Conservation (phyloP, 345 rosid species). For the Salix caprea region DNA sequence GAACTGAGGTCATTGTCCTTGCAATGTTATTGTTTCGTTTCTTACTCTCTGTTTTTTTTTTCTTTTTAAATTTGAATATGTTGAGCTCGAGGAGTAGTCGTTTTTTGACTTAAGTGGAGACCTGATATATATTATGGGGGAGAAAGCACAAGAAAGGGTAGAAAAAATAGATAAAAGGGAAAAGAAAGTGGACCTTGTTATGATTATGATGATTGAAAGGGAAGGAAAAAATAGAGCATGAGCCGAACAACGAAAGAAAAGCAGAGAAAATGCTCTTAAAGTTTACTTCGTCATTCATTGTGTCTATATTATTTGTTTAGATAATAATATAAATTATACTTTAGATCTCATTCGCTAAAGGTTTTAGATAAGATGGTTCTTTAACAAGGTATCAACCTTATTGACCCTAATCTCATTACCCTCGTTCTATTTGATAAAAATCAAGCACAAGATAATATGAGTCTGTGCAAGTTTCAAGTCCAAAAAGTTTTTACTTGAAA, state of each 20-base stretch:
- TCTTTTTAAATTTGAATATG: not conserved
- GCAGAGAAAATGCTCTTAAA: not conserved
- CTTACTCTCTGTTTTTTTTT: too few relatives aligned
- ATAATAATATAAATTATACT: too few relatives aligned
- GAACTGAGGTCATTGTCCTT: conserved; percentile 15
- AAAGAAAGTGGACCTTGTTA: conserved; percentile 6
- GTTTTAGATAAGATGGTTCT: rapidly evolving
- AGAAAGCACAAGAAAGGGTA: not conserved
- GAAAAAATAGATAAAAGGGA: not conserved
- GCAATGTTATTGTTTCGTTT: not conserved
- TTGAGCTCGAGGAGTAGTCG: not conserved
- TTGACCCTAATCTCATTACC: too few relatives aligned
- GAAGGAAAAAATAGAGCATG: conserved; percentile 12
- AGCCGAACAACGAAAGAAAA: not conserved
- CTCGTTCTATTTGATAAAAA: too few relatives aligned
- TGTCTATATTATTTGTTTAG: not conserved
- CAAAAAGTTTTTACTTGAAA: too few relatives aligned
- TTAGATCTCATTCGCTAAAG: rapidly evolving
- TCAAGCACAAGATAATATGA: too few relatives aligned
- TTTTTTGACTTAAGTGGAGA: not conserved
- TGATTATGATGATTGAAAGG: conserved; percentile 31
- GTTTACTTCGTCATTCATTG: not conserved
- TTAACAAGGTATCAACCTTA: too few relatives aligned
- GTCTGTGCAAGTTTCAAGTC: too few relatives aligned
- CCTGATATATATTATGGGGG: not conserved